Evolutionary conservation across 805 yeast genomes (phyloP).

Genomic region (Teunomyces tritomae): DNA sequence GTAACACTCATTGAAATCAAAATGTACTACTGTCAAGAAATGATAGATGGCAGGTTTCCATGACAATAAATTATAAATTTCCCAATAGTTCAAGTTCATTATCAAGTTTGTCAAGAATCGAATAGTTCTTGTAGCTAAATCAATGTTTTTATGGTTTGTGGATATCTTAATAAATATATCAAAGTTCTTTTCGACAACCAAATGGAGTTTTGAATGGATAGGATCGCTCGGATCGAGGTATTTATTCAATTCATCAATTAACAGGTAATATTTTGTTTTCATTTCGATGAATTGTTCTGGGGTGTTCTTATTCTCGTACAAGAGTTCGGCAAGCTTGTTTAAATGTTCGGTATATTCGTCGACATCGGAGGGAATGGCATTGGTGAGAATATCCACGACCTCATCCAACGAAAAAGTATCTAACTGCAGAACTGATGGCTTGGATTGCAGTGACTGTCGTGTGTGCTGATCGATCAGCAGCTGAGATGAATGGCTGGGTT

Average conservation of each 20-base stretch:
- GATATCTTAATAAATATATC: constrained; percentile 37
- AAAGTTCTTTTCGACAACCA: constrained; percentile 37
- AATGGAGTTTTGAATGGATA: constrained; percentile 28
- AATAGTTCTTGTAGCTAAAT: constrained; percentile 32
- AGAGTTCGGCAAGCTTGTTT: constrained; percentile 25
- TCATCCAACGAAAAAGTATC: constrained; percentile 18
- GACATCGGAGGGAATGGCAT: constrained; percentile 27
- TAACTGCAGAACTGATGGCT: constrained; percentile 1
- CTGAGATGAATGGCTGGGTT: constrained; percentile 5
- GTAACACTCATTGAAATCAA: constrained; percentile 42
- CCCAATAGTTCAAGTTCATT: constrained; percentile 44
- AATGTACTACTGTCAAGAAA: constrained; percentile 36
- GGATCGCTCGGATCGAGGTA: constrained; percentile 25
- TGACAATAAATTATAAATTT: constrained; percentile 36
- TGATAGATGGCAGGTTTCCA: constrained; percentile 44
- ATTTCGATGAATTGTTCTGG: constrained; percentile 15
- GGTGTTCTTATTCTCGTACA: constrained; percentile 18
- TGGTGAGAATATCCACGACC: constrained; percentile 22
- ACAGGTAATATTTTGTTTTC: constrained; percentile 20
- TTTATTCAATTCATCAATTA: constrained; percentile 23
- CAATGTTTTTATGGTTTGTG: constrained; percentile 27
- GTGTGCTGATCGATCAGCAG: constrained; percentile 9
- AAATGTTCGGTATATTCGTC: constrained; percentile 40
- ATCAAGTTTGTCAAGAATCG: constrained; percentile 36
- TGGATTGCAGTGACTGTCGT: constrained; percentile 6